Evolutionary conservation across 2,329 filamentous ascomycete species (phyloP), one percentile per base, ranked within the genome.

Genomic region (Teratosphaeria epicoccoides): DNA sequence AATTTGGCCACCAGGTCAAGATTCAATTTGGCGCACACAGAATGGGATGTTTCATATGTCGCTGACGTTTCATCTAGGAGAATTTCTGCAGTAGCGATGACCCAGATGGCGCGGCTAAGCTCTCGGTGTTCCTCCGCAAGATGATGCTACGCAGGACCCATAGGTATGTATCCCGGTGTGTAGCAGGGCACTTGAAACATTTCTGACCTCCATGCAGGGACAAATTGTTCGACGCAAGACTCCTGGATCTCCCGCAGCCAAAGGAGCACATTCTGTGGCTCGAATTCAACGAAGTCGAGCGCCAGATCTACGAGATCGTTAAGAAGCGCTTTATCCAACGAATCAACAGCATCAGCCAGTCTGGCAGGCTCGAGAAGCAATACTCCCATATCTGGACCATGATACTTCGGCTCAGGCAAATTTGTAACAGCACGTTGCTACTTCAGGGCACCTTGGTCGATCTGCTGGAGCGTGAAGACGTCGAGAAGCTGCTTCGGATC

Each of bases 181-280:
- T 33, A n/a, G n/a, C n/a, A n/a, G n/a, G n/a, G n/a, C n/a, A n/a
- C n/a, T n/a, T n/a, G n/a, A n/a, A n/a, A n/a, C 9, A 33, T 33
- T 33, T 33, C 28, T 33, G 28, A 9, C 9, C 17, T 14, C 49
- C 3, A 55, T 51, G 6, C 78, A 82, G 61, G 63, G 76, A 79
- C 50, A 71, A 63, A 0, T 68, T 83, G 14, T 77, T 83, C 54
- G 70, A 73, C 1, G 66, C 71, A 0, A 75, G 77, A 0, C 74
- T 84, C 1, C 61, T 83, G 14, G 75, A 72, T 7, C 68, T 83
- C 0, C 80, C 80, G 0, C 63, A 66, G 12, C 73, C 80, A 0
- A 66, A 66, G 6, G 69, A 77, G 49, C 61, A 59, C 1, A 72
- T 72, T 0, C 57, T 72, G 4, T 63, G 60, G 55, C 65, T 79